Conservation (phyloP, 768 basidiomycete genomes). For the Hypsizygus marmoreus region DNA sequence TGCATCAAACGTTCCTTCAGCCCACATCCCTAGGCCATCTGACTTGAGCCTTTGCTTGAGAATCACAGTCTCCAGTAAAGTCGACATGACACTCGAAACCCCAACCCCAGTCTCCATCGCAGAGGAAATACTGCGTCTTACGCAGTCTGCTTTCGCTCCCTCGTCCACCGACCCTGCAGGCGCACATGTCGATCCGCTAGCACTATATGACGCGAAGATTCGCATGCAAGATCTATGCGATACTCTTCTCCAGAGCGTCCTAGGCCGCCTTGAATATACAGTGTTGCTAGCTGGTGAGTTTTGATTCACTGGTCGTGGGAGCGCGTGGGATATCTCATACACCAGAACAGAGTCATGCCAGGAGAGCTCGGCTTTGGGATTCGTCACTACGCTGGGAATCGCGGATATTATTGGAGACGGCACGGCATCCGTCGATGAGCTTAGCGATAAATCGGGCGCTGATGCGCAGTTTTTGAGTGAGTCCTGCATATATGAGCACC, state of each 20-base stretch:
- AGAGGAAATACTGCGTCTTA: constrained; percentile 13
- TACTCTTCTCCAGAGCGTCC: constrained; percentile 4
- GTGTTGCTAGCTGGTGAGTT: constrained; percentile 12
- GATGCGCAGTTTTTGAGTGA: constrained; percentile 10
- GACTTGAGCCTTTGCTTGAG: neutral
- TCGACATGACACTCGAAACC: neutral
- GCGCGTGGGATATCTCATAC: neutral
- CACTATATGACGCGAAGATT: constrained; percentile 14
- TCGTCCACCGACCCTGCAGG: too few species aligned
- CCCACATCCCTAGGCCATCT: too few species aligned
- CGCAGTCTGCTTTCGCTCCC: too few species aligned
- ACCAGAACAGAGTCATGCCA: constrained; percentile 13
- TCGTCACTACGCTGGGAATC: constrained; percentile 9
- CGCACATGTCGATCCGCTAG: constrained; percentile 11
- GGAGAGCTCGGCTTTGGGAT: constrained; percentile 15
- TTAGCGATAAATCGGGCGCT: constrained; percentile 9
- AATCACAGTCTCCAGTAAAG: too few species aligned
- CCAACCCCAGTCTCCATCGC: constrained; percentile 10
- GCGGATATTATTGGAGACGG: constrained; percentile 12
- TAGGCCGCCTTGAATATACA: constrained; percentile 14
- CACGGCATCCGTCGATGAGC: constrained; percentile 1
- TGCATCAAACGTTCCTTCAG: too few species aligned
- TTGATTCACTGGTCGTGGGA: neutral
- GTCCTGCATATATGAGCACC: neutral
- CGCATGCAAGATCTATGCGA: constrained; percentile 10